These are phyloP conservation scores for Spiraea crenata DNA, from an alignment of 331 rosid species.

Conservation along the genomic window DNA sequence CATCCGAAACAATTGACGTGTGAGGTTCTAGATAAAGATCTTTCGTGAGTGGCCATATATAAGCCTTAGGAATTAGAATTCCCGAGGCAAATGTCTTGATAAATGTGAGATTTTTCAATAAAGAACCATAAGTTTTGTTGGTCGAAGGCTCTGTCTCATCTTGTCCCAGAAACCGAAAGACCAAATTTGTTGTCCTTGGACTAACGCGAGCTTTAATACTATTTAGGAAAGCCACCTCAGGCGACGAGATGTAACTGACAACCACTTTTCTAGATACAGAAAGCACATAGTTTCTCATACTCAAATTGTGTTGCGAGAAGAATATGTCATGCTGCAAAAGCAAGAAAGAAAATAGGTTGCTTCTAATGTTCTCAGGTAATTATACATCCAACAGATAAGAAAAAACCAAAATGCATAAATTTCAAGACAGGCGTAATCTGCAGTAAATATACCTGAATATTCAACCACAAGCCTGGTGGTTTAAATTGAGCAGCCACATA, in stretches of 20 bases:
- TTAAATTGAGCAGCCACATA: constrained; percentile 7
- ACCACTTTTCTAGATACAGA: constrained; percentile 38
- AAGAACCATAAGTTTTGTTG: constrained; percentile 75
- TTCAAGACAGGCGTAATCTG: constrained; percentile 3
- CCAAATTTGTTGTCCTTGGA: constrained; percentile 66
- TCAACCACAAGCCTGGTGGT: constrained; percentile 67
- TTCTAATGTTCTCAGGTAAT: constrained; percentile 15
- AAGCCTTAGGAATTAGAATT: constrained; percentile 80
- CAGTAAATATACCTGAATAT: constrained; percentile 67
- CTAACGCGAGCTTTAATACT: constrained; percentile 53
- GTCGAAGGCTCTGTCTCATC: constrained; percentile 53
- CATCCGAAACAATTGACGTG: constrained; percentile 69
- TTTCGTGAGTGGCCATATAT: constrained; percentile 69
- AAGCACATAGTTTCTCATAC: constrained; percentile 63
- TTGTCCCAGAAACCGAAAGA: constrained; percentile 52
- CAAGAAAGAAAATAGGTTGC: constrained; percentile 20
- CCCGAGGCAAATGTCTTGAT: constrained; percentile 93
- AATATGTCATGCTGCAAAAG: constrained; percentile 72
- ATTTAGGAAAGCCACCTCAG: constrained; percentile 74
- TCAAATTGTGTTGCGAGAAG: constrained; percentile 66
- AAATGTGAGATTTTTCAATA: constrained; percentile 64
- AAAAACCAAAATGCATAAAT: not conserved
- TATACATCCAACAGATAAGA: not conserved
- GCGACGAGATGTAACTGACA: constrained; percentile 75
- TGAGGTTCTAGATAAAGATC: constrained; percentile 50